Evolutionary conservation across 83 land plant species (phyloP).

Genomic region (Diphasiastrum complanatum): DNA sequence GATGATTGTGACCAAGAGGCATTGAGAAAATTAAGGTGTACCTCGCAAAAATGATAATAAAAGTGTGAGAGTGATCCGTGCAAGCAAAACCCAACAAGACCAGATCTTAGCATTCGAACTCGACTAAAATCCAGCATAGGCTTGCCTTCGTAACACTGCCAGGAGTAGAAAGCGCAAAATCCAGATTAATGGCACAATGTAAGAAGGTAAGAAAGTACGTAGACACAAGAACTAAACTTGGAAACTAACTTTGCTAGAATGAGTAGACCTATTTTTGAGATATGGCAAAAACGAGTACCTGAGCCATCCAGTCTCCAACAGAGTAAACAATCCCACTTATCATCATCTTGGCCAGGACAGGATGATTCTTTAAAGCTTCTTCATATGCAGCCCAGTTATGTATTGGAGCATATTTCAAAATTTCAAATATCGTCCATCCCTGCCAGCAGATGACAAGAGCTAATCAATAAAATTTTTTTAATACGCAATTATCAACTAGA

Average conservation of each 20-base stretch:
- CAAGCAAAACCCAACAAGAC: constrained; percentile 74
- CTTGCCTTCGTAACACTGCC: constrained; percentile 81
- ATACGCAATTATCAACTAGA: background rate
- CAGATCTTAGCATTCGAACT: constrained; percentile 75
- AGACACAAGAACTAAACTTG: background rate
- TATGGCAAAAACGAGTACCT: constrained; percentile 34
- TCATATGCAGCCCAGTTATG: constrained; percentile 93
- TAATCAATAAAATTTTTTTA: background rate
- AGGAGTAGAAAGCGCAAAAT: background rate
- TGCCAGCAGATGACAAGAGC: constrained; percentile 17
- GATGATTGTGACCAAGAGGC: background rate
- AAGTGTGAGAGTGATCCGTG: constrained; percentile 91
- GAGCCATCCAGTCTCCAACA: constrained; percentile 94
- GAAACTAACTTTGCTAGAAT: background rate
- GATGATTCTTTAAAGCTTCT: constrained; percentile 70
- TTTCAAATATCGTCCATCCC: constrained; percentile 91
- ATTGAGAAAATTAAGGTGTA: constrained; percentile 19
- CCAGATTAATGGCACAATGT: background rate
- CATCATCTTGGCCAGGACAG: constrained; percentile 84
- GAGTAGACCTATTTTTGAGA: background rate
- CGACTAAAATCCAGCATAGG: constrained; percentile 82
- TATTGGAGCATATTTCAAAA: constrained; percentile 75
- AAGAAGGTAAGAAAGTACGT: background rate
- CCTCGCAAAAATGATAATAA: constrained; percentile 85
- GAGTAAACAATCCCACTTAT: constrained; percentile 85